These are phyloP conservation scores for Eucalyptus marginata DNA, from an alignment of 345 rosid genomes.

Conservation along the genomic window DNA sequence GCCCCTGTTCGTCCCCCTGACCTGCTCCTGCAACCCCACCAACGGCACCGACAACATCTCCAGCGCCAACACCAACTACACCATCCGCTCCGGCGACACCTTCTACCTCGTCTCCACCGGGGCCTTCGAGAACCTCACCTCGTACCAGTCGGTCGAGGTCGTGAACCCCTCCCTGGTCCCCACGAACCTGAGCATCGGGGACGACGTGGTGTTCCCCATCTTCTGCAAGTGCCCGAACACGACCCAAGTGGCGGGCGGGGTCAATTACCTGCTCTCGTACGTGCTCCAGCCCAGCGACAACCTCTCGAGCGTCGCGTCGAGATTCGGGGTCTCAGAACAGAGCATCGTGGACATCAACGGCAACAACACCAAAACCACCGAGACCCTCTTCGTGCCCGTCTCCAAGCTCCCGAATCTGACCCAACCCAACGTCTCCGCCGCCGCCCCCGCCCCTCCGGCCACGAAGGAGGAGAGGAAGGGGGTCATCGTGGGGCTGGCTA, in stretches of 20 bases:
- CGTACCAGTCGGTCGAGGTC: conserved; percentile 47
- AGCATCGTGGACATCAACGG: conserved; percentile 34
- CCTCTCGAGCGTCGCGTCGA: conserved; percentile 36
- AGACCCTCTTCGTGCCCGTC: conserved; percentile 49
- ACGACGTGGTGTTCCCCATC: conserved; percentile 25
- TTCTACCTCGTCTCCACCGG: conserved; percentile 20
- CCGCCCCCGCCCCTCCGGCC: background rate
- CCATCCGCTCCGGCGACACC: conserved; percentile 26
- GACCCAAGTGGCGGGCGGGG: conserved; percentile 10
- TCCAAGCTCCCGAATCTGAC: conserved; percentile 23
- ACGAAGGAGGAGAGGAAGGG: conserved; percentile 25
- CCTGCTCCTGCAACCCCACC: conserved; percentile 42
- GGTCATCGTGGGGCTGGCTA: conserved; percentile 26
- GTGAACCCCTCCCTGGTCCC: conserved; percentile 44
- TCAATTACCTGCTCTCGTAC: conserved; percentile 39
- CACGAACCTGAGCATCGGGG: conserved; percentile 27
- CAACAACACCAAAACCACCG: conserved; percentile 4
- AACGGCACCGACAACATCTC: conserved; percentile 15
- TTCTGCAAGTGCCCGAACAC: conserved; percentile 57
- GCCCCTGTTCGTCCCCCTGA: conserved; percentile 46
- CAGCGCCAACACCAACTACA: conserved; percentile 35
- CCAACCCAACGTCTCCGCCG: conserved; percentile 21
- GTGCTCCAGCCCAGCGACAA: conserved; percentile 55
- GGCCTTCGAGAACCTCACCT: conserved; percentile 36
- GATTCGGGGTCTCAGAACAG: conserved; percentile 24